Evolutionary conservation across 2,329 filamentous ascomycete genomes (phyloP).

Genomic region (Cyanodermella asteris): DNA sequence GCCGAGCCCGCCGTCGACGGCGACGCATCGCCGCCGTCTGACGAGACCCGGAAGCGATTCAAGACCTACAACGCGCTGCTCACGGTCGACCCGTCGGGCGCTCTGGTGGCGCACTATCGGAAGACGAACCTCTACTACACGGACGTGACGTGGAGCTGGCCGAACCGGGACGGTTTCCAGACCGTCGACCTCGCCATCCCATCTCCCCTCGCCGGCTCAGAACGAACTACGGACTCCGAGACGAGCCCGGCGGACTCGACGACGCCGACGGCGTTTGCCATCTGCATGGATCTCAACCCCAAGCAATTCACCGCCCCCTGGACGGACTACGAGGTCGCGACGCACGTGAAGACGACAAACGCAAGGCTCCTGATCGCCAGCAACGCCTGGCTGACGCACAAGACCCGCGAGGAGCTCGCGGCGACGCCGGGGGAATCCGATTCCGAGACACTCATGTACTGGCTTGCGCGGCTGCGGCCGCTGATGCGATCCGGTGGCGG

Average conservation of each 20-base stretch:
- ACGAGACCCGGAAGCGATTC: constrained; percentile 6
- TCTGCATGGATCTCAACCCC: constrained; percentile 38
- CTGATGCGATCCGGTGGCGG: constrained; percentile 16
- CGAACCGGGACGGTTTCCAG: constrained; percentile 19
- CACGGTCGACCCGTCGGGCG: constrained; percentile 31
- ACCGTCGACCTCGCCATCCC: constrained; percentile 11
- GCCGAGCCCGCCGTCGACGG: background rate
- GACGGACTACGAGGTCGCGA: constrained; percentile 38
- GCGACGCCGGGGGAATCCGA: constrained; percentile 26
- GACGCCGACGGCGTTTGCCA: constrained; percentile 22
- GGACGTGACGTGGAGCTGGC: constrained; percentile 40
- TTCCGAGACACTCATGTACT: constrained; percentile 39
- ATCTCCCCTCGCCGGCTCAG: constrained; percentile 8
- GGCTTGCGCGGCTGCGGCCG: constrained; percentile 37
- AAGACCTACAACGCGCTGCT: constrained; percentile 37
- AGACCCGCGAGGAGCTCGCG: constrained; percentile 26
- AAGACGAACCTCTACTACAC: constrained; percentile 46
- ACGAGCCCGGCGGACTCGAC: constrained; percentile 1
- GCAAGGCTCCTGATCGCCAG: constrained; percentile 33
- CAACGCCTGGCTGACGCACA: constrained; percentile 41
- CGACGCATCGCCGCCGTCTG: background rate
- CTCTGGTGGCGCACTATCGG: constrained; percentile 36
- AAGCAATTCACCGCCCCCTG: constrained; percentile 38
- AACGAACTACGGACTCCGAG: constrained; percentile 11
- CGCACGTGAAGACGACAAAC: constrained; percentile 24